Percentiles rank a stretch among this genome's conserved stretches.
Conservation (phyloP, 306 rosid species). For the Inga laurina region DNA sequence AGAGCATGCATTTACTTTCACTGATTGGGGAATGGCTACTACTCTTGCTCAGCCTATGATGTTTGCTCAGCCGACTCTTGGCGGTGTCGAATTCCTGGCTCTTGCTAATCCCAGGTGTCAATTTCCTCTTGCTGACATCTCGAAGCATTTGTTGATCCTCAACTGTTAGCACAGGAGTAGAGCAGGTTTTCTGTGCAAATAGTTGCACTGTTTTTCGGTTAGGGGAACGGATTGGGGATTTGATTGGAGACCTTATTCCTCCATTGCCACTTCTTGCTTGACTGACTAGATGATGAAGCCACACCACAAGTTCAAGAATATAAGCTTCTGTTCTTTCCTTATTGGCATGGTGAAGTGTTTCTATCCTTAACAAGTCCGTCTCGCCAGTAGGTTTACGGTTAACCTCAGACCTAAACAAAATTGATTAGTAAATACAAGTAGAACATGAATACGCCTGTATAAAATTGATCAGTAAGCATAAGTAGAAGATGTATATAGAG, state of each 20-base stretch:
- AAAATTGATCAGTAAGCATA: constrained; percentile 13
- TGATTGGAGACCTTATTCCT: constrained; percentile 87
- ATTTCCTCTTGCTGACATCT: constrained; percentile 77
- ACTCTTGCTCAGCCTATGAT: constrained; percentile 87
- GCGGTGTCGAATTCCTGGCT: constrained; percentile 88
- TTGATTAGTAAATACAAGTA: constrained; percentile 15
- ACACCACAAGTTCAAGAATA: constrained; percentile 85
- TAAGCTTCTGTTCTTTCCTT: constrained; percentile 77
- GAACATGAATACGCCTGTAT: constrained; percentile 39
- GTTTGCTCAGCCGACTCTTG: constrained; percentile 69
- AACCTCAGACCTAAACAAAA: constrained; percentile 68
- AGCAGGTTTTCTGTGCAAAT: constrained; percentile 48
- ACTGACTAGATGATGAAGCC: constrained; percentile 90
- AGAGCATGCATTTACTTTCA: constrained; percentile 59
- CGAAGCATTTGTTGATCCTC: constrained; percentile 96
- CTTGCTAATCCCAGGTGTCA: constrained; percentile 94
- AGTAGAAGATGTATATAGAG: constrained; percentile 21
- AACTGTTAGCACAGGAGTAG: constrained; percentile 63
- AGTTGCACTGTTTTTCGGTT: constrained; percentile 53
- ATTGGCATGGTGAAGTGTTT: constrained; percentile 94
- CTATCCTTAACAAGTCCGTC: constrained; percentile 75
- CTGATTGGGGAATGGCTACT: constrained; percentile 84
- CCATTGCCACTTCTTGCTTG: constrained; percentile 71
- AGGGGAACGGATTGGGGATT: constrained; percentile 81
- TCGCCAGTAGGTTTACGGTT: constrained; percentile 74